Base-by-base conservation (phyloP, 2,329 filamentous ascomycete species). In the Myriosclerotinia scirpicola region DNA sequence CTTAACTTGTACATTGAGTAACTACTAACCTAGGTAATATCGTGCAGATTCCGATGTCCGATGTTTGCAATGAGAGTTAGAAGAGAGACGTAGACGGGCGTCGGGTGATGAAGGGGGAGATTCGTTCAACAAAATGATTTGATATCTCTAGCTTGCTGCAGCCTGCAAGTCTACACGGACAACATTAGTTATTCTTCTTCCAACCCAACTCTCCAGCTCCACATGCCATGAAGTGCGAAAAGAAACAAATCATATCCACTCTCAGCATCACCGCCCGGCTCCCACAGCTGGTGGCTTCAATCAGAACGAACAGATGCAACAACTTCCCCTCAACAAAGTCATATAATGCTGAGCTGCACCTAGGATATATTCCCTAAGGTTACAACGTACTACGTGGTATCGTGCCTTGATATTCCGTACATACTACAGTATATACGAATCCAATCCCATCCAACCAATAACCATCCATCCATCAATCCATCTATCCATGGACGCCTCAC, bases 371-470 rank as follows among this genome's bases (percentile, higher is more conserved):
- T 34, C 30, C 30, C 2, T 34, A 34, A 34, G 30, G 30, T 34
- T n/a, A n/a, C n/a, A n/a, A n/a, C n/a, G n/a, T n/a, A n/a, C n/a
- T n/a, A n/a, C n/a, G n/a, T n/a, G n/a, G n/a, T n/a, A n/a, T n/a
- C 40, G 40, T 42, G 12, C 40, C 11, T 44, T 44, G 40, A 3
- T 26, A 26, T 26, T 26, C 26, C 26, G 26, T 26, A 26, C 26
- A 26, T 38, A 53, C 34, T 53, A 40, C 9, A 20, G n/a, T n/a
- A n/a, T n/a, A 26, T 44, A 26, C 1, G 17, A 52, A 50, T 58
- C 63, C n/a, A 40, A 50, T 52, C 34, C 36, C n/a, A 5, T 42
- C 7, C 46, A 34, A 50, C 63, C 63, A 60, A 52, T 53, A 15
- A 50, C 42, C n/a, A 34, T 30, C 59, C 8, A 52, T 9, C 30